phyloP scores from a whole-genome alignment of 1,284 basidiomycete genomes.

The Ustilago trichophora region DNA sequence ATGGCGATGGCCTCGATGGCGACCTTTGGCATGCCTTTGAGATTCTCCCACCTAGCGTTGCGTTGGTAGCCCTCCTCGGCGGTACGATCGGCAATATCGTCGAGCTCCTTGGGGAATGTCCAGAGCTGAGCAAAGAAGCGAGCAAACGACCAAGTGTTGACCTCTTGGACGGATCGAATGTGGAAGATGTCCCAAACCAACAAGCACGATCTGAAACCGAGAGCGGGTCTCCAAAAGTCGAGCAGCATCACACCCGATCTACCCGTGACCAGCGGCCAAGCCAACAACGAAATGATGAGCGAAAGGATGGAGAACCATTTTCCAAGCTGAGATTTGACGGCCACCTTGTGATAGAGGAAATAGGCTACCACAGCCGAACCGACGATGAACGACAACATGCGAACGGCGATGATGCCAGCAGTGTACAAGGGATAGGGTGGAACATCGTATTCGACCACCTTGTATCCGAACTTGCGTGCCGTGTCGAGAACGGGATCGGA shows the following conservation, averaged over 20 bases:
- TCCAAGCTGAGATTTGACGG: conserved; percentile 36
- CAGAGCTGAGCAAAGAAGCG: conserved; percentile 62
- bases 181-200: conserved; percentile 64
- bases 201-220: conserved; percentile 61
- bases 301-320: conserved; percentile 46
- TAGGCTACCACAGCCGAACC: conserved; percentile 44
- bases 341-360: conserved; percentile 56
- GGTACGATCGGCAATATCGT: conserved; percentile 54
- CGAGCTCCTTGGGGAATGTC: conserved; percentile 62
- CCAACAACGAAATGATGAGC: conserved; percentile 48
- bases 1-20: conserved; percentile 47
- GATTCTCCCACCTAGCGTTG: conserved; percentile 51
- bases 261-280: conserved; percentile 57
- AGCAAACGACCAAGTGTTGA: conserved; percentile 51
- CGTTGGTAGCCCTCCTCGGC: conserved; percentile 46
- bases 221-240: conserved; percentile 62
- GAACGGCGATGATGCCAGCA: conserved; percentile 36
- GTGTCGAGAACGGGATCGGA: conserved; percentile 37
- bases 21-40: conserved; percentile 56
- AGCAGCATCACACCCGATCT: conserved; percentile 58
- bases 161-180: conserved; percentile 57
- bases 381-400: conserved; percentile 53
- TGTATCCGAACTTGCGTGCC: conserved; percentile 24
- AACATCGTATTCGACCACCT: conserved; percentile 57
- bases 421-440: conserved; percentile 47